These are phyloP conservation scores for Cucurbita argyrosperma DNA, from an alignment of 306 rosid species.

Conservation along the genomic window DNA sequence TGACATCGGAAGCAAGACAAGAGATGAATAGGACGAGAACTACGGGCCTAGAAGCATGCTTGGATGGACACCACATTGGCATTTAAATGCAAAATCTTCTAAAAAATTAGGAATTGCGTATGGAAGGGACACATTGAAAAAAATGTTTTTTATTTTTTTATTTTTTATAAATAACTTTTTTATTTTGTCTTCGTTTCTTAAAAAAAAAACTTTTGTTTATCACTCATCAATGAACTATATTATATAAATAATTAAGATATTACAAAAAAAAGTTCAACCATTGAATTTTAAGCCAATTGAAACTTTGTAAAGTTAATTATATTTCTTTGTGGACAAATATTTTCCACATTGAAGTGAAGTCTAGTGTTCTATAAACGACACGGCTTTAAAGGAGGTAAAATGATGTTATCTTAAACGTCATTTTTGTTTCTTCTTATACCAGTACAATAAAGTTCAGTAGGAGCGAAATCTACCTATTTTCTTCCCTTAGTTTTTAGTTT, in stretches of 20 bases:
- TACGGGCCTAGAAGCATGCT: neutral
- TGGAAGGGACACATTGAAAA: neutral
- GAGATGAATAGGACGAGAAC: neutral
- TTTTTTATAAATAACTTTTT: too few species aligned
- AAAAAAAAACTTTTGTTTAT: neutral
- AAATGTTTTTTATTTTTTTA: neutral
- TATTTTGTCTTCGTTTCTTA: too few species aligned
- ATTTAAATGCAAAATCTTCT: neutral
- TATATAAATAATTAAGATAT: neutral
- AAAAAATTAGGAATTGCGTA: neutral
- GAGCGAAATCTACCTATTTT: neutral
- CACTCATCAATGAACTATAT: neutral
- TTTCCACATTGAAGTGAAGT: neutral
- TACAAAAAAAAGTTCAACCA: neutral
- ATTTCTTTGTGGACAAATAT: neutral
- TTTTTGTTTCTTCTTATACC: neutral
- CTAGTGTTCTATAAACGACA: neutral
- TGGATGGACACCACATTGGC: neutral
- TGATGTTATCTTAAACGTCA: too few species aligned
- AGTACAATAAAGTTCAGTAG: neutral
- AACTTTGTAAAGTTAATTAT: neutral
- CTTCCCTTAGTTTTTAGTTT: neutral
- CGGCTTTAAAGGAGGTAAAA: neutral
- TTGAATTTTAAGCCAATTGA: neutral
- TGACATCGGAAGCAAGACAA: neutral